Evolutionary conservation across 768 basidiomycete genomes (phyloP).

Genomic region (Heimioporus sp.): DNA sequence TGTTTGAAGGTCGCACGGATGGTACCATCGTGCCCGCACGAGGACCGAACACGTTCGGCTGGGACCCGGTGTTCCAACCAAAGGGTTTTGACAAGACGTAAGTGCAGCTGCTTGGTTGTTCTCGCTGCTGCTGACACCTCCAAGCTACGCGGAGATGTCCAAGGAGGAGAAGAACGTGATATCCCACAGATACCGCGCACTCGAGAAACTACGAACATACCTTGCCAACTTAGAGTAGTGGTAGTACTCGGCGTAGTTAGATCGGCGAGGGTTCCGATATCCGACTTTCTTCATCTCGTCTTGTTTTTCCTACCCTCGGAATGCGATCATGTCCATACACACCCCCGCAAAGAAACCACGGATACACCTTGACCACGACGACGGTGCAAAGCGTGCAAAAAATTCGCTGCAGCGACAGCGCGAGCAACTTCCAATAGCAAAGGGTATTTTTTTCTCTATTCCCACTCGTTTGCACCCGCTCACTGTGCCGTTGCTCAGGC

Average conservation of each 20-base stretch:
- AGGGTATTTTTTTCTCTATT: slow-evolving; percentile 42
- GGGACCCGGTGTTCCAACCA: slow-evolving; percentile 88
- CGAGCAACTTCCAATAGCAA: slow-evolving; percentile 72
- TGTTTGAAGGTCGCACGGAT: slow-evolving; percentile 86
- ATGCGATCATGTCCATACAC: slow-evolving; percentile 17
- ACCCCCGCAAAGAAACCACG: slow-evolving; percentile 28
- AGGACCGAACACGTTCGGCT: slow-evolving; percentile 80
- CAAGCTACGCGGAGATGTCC: slow-evolving; percentile 68
- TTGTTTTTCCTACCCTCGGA: not conserved
- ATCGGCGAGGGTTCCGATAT: slow-evolving; percentile 16
- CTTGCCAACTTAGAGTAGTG: slow-evolving; percentile 22
- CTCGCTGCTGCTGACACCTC: not conserved
- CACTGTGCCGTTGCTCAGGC: slow-evolving; percentile 40
- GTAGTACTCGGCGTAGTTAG: slow-evolving; percentile 2
- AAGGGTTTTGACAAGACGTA: slow-evolving; percentile 76
- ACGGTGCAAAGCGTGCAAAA: slow-evolving; percentile 8
- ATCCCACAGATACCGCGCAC: slow-evolving; percentile 63
- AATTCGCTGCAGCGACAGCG: slow-evolving; percentile 59
- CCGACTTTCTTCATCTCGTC: slow-evolving; percentile 11
- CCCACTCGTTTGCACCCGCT: not conserved
- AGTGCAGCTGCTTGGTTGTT: slow-evolving; percentile 16
- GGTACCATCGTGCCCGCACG: slow-evolving; percentile 87
- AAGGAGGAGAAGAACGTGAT: slow-evolving; percentile 60
- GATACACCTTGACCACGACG: slow-evolving; percentile 21
- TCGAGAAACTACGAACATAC: slow-evolving; percentile 53